These are phyloP conservation scores for Discostella pseudostelligera DNA, from an alignment of 108 stramenopile genomes.

Conservation along the genomic window DNA sequence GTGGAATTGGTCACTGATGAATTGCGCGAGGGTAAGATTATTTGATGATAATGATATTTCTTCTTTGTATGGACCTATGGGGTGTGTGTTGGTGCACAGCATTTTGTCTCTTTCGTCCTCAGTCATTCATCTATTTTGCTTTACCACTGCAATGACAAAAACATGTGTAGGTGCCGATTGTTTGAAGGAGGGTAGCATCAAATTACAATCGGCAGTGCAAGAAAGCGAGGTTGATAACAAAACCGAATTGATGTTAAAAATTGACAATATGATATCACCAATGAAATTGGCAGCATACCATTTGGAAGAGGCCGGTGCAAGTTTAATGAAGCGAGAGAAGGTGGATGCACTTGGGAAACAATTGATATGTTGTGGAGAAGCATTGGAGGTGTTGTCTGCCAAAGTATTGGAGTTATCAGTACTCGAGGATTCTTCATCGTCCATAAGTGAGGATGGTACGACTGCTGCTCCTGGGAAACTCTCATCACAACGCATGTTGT, in stretches of 20 bases:
- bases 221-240: slow-evolving; percentile 57
- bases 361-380: slow-evolving; percentile 42
- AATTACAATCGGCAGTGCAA: slow-evolving; percentile 45
- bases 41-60: no score
- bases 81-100: no score
- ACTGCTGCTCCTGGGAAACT: slow-evolving; percentile 10
- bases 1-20: slow-evolving; percentile 74
- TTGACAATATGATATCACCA: slow-evolving; percentile 24
- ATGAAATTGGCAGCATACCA: slow-evolving; percentile 13
- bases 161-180: slow-evolving; percentile 44
- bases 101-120: background rate
- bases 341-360: slow-evolving; percentile 47
- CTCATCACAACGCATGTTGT: slow-evolving; percentile 65
- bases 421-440: background rate
- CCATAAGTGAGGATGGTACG: slow-evolving; percentile 4
- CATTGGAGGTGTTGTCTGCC: slow-evolving; percentile 32
- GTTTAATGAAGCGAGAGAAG: slow-evolving; percentile 46
- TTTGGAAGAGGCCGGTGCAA: slow-evolving; percentile 61
- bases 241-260: slow-evolving; percentile 24
- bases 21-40: slow-evolving; percentile 58
- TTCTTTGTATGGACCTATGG: no score
- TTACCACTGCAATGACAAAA: background rate
- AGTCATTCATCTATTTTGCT: background rate
- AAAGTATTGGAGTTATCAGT: slow-evolving; percentile 17
- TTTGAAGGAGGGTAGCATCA: slow-evolving; percentile 51